Base-by-base conservation (phyloP, 768 basidiomycete species). In the Hemileccinum rubropunctum region DNA sequence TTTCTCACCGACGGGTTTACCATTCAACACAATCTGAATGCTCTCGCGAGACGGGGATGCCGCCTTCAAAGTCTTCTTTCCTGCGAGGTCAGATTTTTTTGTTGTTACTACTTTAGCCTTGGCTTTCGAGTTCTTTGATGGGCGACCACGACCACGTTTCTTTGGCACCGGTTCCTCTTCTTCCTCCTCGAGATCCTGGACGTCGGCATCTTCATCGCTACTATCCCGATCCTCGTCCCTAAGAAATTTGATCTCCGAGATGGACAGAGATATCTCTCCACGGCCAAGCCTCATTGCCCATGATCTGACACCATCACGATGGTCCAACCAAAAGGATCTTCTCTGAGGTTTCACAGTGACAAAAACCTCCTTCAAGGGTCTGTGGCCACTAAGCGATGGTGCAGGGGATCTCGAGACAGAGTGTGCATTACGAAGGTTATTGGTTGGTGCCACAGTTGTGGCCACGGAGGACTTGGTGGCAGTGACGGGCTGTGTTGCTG, bases 241-340 rank as follows among this genome's bases (percentile, higher is more conserved):
- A 46, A 81, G 55, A 47, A 84, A 84, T 18, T 67, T 68, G 42
- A 88, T 70, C 47, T 80, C 76, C 38, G 71, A 71, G 33, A 91
- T 62, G 49, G 76, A 65, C 15, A 91, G 45, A 3, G 73, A 75
- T 3, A 75, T 76, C 60, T 91, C 90, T 9, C 74, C 76, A 1
- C 72, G 71, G 10, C 73, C 71, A 30, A 91, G 73, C 41, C 82
- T 75, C 64, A 89, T 71, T 4, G 81, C 79, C 90, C 90, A 91
- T 32, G 70, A 79, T 60, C 77, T 81, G 42, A 91, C 90, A 4
- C 88, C 86, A 45, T 89, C 86, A 37, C 74, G 74, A 48, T 81
- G 70, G 58, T 88, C 82, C 27, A 92, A 70, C 27, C 69, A 70
- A 34, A 91, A 66, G 17, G 70, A 70, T 35, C 90, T 74, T 27